Base-by-base conservation (phyloP, 2,329 filamentous ascomycete species). In the Podosphaera leucotricha region DNA sequence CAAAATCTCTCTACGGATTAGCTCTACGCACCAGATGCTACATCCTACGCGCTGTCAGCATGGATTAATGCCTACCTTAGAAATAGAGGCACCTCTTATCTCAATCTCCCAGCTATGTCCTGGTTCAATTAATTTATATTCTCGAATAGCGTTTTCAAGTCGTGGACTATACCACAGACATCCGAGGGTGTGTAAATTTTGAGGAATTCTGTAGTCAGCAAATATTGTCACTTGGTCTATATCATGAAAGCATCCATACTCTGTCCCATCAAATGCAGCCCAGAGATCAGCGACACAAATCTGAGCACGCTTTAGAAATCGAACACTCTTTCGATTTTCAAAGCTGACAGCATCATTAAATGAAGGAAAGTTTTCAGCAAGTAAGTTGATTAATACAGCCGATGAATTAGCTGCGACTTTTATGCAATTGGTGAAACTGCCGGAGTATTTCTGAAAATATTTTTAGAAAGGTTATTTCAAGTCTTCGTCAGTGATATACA, bases 161-260 rank as follows among this genome's bases (percentile, higher is more conserved):
- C 76, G 70, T 0, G 90, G 90, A 50, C 81, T 86, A 61, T 90
- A 94, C 54, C 72, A 75, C 42, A 98, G 63, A 46, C 85, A 87
- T 16, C 82, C 81, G 38, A 95, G 66, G 8, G 75, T 75, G 54
- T 86, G 75, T 28, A 98, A 70, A 53, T 94, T 90, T 62, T 98
- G 90, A 13, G 92, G 92, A 44, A 98, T 79, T 38, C 90, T 80
- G 58, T 98, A 98, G 64, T 98, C 90, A 56, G 90, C 86, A 65
- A 98, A 98, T 78, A 95, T 95, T 48, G 90, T 98, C 54, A 98
- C 80, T 59, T 85, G 84, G 62, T 90, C 80, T 53, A 98, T 93
- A 57, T 98, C 90, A 46, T 74, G 58, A 60, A 98, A 98, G 22
- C 70, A 66, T 26, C 90, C 92, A 55, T 77, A 86, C 21, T 71